phyloP scores from a whole-genome alignment of 371 early-diverging fungal species.

The Saksenaea oblongispora region DNA sequence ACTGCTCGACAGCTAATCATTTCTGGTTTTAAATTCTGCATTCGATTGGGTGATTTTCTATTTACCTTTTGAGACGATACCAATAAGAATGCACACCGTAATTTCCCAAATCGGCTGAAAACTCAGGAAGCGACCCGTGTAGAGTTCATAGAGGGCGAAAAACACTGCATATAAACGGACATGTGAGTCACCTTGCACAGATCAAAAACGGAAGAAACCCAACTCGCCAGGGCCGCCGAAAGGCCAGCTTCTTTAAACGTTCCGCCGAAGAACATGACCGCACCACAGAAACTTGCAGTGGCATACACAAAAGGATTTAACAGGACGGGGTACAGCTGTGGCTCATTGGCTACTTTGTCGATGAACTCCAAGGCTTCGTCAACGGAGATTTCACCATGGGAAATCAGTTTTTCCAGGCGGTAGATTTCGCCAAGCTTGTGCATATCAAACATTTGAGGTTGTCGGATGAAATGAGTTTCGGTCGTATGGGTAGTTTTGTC shows the following conservation, averaged over 20 bases:
- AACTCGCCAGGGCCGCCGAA: slow-evolving; percentile 42
- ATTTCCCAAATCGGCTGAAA: slow-evolving; percentile 27
- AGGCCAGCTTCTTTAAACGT: slow-evolving; percentile 40
- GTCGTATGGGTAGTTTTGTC: slow-evolving; percentile 72
- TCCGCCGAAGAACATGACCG: slow-evolving; percentile 46
- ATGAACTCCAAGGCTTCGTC: slow-evolving; percentile 55
- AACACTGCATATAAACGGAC: slow-evolving; percentile 12
- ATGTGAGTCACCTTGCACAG: not conserved
- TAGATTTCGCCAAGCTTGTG: slow-evolving; percentile 59
- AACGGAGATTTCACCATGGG: slow-evolving; percentile 51
- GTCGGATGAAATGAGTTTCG: slow-evolving; percentile 71
- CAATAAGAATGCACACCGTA: slow-evolving; percentile 22
- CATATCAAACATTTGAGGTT: slow-evolving; percentile 65
- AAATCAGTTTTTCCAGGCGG: slow-evolving; percentile 47
- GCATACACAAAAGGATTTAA: slow-evolving; percentile 50
- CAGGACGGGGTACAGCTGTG: slow-evolving; percentile 48
- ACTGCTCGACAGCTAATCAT: slow-evolving; percentile 23
- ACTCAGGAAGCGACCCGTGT: slow-evolving; percentile 15
- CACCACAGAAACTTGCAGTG: slow-evolving; percentile 51
- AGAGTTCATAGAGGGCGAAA: slow-evolving; percentile 24
- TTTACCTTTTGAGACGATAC: slow-evolving; percentile 19
- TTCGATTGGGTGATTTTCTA: not conserved
- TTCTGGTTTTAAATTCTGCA: not conserved
- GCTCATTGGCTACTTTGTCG: slow-evolving; percentile 35
- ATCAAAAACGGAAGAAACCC: not conserved